Conservation (phyloP, 1,139 yeast genomes). For the Candida dubliniensis region DNA sequence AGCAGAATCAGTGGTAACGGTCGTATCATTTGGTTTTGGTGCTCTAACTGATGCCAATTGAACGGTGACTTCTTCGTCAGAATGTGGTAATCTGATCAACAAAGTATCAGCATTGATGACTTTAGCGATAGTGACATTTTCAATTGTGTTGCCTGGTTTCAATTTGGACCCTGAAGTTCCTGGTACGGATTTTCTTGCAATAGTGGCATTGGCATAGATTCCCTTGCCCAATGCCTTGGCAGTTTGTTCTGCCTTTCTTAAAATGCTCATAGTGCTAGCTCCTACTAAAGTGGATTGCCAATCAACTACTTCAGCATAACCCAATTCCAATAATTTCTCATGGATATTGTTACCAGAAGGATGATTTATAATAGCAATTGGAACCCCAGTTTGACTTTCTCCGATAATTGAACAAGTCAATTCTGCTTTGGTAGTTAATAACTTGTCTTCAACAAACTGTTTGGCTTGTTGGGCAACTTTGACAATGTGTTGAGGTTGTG, state of each 20-base stretch:
- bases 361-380: slow-evolving; percentile 63
- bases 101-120: slow-evolving; percentile 72
- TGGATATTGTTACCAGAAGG: slow-evolving; percentile 72
- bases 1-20: slow-evolving; percentile 42
- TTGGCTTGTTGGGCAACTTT: slow-evolving; percentile 70
- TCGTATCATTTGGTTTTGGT: slow-evolving; percentile 64
- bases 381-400: slow-evolving; percentile 59
- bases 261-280: slow-evolving; percentile 55
- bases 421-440: slow-evolving; percentile 57
- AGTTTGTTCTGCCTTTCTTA: slow-evolving; percentile 65
- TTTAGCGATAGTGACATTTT: slow-evolving; percentile 56
- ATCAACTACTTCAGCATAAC: slow-evolving; percentile 74
- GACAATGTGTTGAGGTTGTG: slow-evolving; percentile 43
- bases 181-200: slow-evolving; percentile 19
- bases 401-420: slow-evolving; percentile 60
- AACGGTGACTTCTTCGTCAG: slow-evolving; percentile 57
- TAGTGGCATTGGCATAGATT: slow-evolving; percentile 50
- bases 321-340: slow-evolving; percentile 63
- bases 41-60: slow-evolving; percentile 74
- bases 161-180: slow-evolving; percentile 24
- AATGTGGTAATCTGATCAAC: slow-evolving; percentile 46
- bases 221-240: slow-evolving; percentile 67
- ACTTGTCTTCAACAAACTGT: slow-evolving; percentile 62
- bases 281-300: slow-evolving; percentile 83
- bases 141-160: slow-evolving; percentile 48